Evolutionary conservation across 2,329 filamentous ascomycete genomes (phyloP), one percentile per base, ranked within the genome.

Genomic region (Corniculantispora saksenae): DNA sequence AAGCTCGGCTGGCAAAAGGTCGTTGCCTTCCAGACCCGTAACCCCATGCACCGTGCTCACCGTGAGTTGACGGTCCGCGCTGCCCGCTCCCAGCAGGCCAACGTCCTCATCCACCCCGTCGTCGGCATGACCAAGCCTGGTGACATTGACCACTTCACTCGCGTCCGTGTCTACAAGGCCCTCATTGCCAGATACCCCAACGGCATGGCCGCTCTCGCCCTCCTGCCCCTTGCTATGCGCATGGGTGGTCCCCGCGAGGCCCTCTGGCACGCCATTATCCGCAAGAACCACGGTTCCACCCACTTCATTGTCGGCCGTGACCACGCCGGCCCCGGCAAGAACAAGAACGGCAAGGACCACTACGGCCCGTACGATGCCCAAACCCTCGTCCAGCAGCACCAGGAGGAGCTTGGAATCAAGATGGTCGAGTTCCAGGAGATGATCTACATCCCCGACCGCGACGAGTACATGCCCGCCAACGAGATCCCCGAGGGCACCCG

Each of bases 351-450:
- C 66, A 89, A 92, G 73, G 95, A 99, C 78, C 96, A 97, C 83
- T 99, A 99, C 81, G 95, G 95, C 60, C 94, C 95, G 38, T 99
- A 99, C 80, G 95, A 99, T 75, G 95, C 95, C 15, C 95, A 99
- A 84, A 86, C 94, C 75, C 92, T 94, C 29, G 94, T 99, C 66
- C 93, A 97, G 86, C 93, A 97, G 84, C 97, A 97, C 88, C 90
- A 89, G 76, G 89, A 93, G 70, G 95, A 99, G 86, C 91, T 99
- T 68, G 95, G 94, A 74, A 99, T 99, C 76, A 93, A 97, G 83
- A 95, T 99, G 75, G 95, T 99, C 70, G 93, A 95, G 71, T 99
- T 99, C 90, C 94, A 98, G 84, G 93, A 96, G 88, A 97, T 99
- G 90, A 98, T 96, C 69, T 99, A 98, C 83, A 90, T 98, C 66